Evolutionary conservation across 306 rosid genomes (phyloP), one percentile per base, ranked within the genome.

Genomic region (Pterocarpus santalinus): DNA sequence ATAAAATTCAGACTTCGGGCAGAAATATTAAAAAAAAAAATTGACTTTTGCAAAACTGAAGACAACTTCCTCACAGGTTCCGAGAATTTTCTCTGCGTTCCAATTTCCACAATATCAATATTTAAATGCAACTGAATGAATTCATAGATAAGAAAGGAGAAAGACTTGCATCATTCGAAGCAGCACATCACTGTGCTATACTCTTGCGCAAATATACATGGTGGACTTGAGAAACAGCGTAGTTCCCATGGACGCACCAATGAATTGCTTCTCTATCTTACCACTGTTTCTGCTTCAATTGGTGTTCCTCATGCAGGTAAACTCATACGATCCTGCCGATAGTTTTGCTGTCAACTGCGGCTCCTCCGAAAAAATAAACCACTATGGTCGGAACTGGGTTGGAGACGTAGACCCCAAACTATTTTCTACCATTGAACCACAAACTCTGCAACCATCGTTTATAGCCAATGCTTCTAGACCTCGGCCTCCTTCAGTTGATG

Each of bases 341-440:
- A 28, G 16, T 33, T 33, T 43, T 7, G 77, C 63, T 8, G 47
- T 79, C 52, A 79, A 11, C 8, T 79, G 82, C 6, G 82, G 82
- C 32, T 3, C 0, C 70, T 15, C 15, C 2, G 33, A 3, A 44
- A 34, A 5, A 3, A 3, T 1, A 0, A 13, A 2, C 2, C 1
- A 2, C 5, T 1, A 13, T 2, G 30, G 34, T 1, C 22, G 71
- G 0, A 33, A 0, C 8, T 79, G 82, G 82, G 5, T 56, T 15
- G 69, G 15, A 7, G 83, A 78, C 57, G 44, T 43, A 15, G 2
- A 38, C 12, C 1, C 47, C 8, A 41, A 14, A 2, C 60, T 52
- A 0, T 38, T 77, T 28, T 28, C 49, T 4, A 41, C 13, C 60
- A 30, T 30, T 15, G 74, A 77, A 28, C 17, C 72, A 30, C 55